Evolutionary conservation across 352 stramenopile genomes (phyloP), one percentile per base, ranked within the genome.

Genomic region (Phytophthora tubulina): DNA sequence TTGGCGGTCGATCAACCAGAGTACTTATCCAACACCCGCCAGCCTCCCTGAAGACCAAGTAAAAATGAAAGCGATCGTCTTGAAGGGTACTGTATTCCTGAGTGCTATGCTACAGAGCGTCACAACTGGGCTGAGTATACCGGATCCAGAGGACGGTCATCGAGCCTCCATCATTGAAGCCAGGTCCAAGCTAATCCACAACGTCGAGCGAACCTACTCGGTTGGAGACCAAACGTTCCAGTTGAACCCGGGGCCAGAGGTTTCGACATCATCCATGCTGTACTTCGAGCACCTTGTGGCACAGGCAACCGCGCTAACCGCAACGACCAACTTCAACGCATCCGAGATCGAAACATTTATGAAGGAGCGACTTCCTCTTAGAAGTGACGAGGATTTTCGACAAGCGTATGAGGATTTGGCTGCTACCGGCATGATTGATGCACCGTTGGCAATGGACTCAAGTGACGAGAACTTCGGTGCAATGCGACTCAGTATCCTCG

Each of bases 381-480:
- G 14, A 35, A 15, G 10, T 10, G 65, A 41, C 11, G 49, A 62
- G 7, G 70, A 74, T 53, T 73, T 71, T 30, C 66, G 39, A 38
- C 64, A 59, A 39, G 57, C 32, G 32, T 79, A 79, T 36, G 57
- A 76, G 46, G 72, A 70, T 15, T 70, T 79, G 42, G 61, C 54
- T 6, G 8, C 44, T 17, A 63, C 66, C 6, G 59, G 53, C 4
- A 51, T 70, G 53, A 74, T 71, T 27, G 14, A 68, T 13, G 60
- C 52, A 17, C 73, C 79, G 4, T 67, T 79, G 33, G 61, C 73
- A 3, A 50, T 68, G 2, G 62, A 80, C 61, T 78, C 65, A 17
- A 84, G 70, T 38, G 79, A 87, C 58, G 75, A 71, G 54, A 73
- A 58, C 32, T 87, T 87, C 36, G 77, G 74, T 3, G 45, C 49